Evolutionary conservation across 2,329 filamentous ascomycete species (phyloP), one percentile per base, ranked within the genome.

Genomic region (Alternaria longipes): DNA sequence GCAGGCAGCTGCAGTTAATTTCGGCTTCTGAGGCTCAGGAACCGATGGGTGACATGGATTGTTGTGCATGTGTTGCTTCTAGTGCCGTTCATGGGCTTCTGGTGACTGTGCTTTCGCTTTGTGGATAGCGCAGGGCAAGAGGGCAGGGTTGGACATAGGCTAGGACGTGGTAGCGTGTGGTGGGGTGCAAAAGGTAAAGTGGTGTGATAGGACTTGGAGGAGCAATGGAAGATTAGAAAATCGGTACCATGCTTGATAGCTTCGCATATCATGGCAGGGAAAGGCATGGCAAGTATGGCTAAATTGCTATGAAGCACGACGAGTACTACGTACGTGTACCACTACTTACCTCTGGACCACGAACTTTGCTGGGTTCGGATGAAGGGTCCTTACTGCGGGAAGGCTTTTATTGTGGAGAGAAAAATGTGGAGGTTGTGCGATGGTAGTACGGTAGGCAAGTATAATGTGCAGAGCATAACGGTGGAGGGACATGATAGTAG

Each of bases 21-120:
- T 63, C 60, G 65, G 65, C 63, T 66, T 64, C 57, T 67, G 64
- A 63, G 64, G 65, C 66, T 67, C 69, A 71, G 69, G 67, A 69
- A 71, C 69, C 65, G 64, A 34, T 30, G 36, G 14, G 16, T 18
- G 41, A 26, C 46, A 45, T 30, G 38, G 52, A n/a, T 42, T 20
- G 11, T 30, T 30, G 28, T 30, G 28, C 28, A 30, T 30, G 11
- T 30, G 28, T 52, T 38, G 20, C 22, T 57, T 42, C 46, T 34
- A 32, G 54, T 49, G 26, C 36, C 46, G 36, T 14, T 53, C 38
- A 41, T 30, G 36, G 36, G 34, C 16, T 30, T 30, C 28, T n/a
- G n/a, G 36, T n/a, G 18, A 40, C n/a, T 40, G n/a, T n/a, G n/a
- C n/a, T 18, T 20, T 38, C 16, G 8, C n/a, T 40, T 20, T 20